Evolutionary conservation across 169 alveolate species (phyloP), one percentile per base, ranked within the genome.

Genomic region (Besnoitia besnoiti): DNA sequence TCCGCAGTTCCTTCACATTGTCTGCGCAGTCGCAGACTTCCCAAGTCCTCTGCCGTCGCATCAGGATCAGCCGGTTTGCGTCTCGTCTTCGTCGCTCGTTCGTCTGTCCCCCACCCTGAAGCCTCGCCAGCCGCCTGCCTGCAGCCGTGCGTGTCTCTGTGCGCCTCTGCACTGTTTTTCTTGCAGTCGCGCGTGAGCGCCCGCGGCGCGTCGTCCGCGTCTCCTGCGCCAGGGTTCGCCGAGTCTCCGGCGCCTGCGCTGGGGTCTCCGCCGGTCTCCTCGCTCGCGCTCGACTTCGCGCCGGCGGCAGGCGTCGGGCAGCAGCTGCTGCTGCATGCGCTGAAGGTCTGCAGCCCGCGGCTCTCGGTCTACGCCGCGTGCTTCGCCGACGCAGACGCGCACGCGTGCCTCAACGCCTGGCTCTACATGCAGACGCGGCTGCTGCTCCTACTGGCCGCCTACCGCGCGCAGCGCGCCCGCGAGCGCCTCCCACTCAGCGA

Each of bases 281-380:
- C 46, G 39, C 40, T n/a, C 46, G 46, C 24, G 8, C 46, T 73
- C 82, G 30, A 21, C 67, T 8, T 55, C 67, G 67, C 67, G 14
- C 82, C 82, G 46, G n/a, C 27, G 46, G 7, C 12, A n/a, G 82
- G 82, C 5, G 82, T 73, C 39, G 82, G 87, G 59, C 35, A n/a
- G 87, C 87, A 77, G 49, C 30, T 77, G 49, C 40, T 77, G 59
- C n/a, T 77, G 87, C 87, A 44, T 35, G 87, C 40, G 40, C 90
- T 90, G 85, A 50, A 89, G 44, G 89, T 90, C 46, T 77, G 93
- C 77, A 59, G 91, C 21, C 94, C 94, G 12, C 91, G 94, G 21
- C 89, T 91, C 49, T 90, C 94, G 10, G 92, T 91, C 61, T 84
- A 80, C 55, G 94, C 94, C 50, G n/a, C 92, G 19, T 84, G 92